Base-by-base conservation (phyloP, 2,329 filamentous ascomycete species). In the Apiospora marii region DNA sequence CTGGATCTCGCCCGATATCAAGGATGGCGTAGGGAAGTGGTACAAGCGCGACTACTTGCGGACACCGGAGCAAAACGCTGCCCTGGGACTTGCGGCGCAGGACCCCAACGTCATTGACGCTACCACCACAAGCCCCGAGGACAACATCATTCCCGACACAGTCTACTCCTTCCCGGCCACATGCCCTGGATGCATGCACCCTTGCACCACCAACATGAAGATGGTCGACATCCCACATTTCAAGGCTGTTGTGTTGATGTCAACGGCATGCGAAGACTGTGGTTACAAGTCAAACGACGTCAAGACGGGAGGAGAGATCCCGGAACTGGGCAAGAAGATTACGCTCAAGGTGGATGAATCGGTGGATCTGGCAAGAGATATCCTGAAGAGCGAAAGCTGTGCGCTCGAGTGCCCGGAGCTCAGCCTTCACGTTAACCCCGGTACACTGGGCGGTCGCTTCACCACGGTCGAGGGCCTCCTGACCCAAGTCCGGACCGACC, bases 161-260 rank as follows among this genome's bases (percentile, higher is more conserved):
- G 93, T 98, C 41, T 98, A 98, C 86, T 92, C 91, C 73, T 96
- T 99, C 84, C 96, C 96, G 3, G 92, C 95, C 8, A 93, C 91
- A 72, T 99, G 96, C 82, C 96, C 96, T 0, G 96, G 94, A 74
- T 99, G 96, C 86, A 92, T 92, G 79, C 93, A 93, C 83, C 85
- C 91, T 5, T 98, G 95, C 84, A 91, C 91, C 4, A 97, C 97
- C 13, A 95, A 98, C 83, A 98, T 98, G 94, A 98, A 98, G 87
- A 97, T 98, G 92, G 94, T 98, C 72, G 94, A 97, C 79, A 98
- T 99, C 74, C 96, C 96, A 0, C 93, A 98, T 84, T 99, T 99
- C 86, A 97, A 98, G 85, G 94, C 98, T 80, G 96, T 99, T 3
- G 92, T 98, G 53, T 88, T 99, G 78, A 98, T 98, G 94, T 95